A percentile compares a stretch with the other conserved stretches of the same genome.
phyloP scores from a whole-genome alignment of 495 filamentous ascomycete species.

The Lasiosphaeria ovina region DNA sequence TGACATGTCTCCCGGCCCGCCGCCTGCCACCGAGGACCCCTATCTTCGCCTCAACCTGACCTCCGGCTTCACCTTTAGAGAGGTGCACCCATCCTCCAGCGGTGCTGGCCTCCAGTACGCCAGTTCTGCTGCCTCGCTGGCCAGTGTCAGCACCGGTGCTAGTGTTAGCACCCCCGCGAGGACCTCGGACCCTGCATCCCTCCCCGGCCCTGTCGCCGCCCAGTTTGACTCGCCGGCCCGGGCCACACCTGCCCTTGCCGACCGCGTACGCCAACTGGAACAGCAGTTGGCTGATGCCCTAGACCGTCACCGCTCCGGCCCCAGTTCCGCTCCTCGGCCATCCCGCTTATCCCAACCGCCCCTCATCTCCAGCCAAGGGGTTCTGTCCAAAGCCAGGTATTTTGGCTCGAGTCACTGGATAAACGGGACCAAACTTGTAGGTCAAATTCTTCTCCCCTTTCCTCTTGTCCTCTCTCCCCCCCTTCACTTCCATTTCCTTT shows the following conservation, averaged over 20 bases:
- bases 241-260: slow-evolving; percentile 18
- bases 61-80: slow-evolving; percentile 5
- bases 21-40: background rate
- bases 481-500: background rate
- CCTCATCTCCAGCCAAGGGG: background rate
- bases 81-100: background rate
- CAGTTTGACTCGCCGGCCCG: slow-evolving; percentile 7
- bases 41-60: background rate
- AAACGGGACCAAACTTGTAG: slow-evolving; percentile 44
- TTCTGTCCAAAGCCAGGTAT: slow-evolving; percentile 44
- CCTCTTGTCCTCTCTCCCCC: background rate
- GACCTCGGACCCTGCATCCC: slow-evolving; percentile 15
- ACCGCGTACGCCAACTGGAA: slow-evolving; percentile 30
- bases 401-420: slow-evolving; percentile 58
- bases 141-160: background rate
- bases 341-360: slow-evolving; percentile 15
- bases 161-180: background rate
- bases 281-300: slow-evolving; percentile 31
- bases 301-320: slow-evolving; percentile 16
- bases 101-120: slow-evolving; percentile 15
- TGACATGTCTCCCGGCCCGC: background rate
- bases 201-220: slow-evolving; percentile 13
- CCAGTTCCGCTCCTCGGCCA: slow-evolving; percentile 4
- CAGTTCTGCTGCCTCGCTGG: slow-evolving; percentile 13
- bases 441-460: slow-evolving; percentile 10